Conservation (phyloP, 345 rosid genomes). For the Euphorbia peplus region DNA sequence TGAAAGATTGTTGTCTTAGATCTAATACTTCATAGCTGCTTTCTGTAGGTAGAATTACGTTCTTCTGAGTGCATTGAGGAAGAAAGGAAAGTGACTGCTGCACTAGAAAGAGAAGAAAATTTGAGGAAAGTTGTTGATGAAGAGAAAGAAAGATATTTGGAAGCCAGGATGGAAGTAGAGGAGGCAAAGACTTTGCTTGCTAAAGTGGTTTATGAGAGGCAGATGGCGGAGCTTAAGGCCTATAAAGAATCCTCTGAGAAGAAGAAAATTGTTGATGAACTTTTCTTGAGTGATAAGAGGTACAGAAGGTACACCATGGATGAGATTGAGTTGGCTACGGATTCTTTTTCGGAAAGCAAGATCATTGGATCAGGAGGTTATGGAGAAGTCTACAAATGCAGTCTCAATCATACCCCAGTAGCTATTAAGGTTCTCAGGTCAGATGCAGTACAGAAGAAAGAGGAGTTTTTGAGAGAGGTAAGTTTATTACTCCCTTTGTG, state of each 20-base stretch:
- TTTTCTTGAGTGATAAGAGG: conserved; percentile 55
- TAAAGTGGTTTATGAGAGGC: conserved; percentile 54
- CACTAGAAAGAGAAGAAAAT: conserved; percentile 62
- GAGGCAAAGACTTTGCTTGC: conserved; percentile 65
- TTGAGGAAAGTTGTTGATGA: conserved; percentile 61
- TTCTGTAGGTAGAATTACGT: conserved; percentile 56
- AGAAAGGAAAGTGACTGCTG: conserved; percentile 52
- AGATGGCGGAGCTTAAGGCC: conserved; percentile 68
- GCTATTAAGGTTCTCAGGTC: conserved; percentile 73
- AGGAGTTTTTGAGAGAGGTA: conserved; percentile 87
- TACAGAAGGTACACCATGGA: conserved; percentile 66
- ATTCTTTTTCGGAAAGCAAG: conserved; percentile 52
- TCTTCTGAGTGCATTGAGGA: conserved; percentile 72
- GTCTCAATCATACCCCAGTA: conserved; percentile 71
- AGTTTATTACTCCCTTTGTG: neutral
- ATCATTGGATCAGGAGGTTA: conserved; percentile 86
- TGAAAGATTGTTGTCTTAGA: neutral
- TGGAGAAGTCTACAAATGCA: conserved; percentile 86
- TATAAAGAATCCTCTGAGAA: conserved; percentile 63
- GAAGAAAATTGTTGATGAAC: conserved; percentile 57
- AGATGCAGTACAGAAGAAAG: conserved; percentile 53
- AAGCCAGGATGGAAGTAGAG: conserved; percentile 62
- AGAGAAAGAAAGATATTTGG: conserved; percentile 61
- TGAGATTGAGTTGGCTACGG: conserved; percentile 63
- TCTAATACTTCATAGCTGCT: neutral